Evolutionary conservation across 257 asterid species (phyloP), one percentile per base, ranked within the genome.

Genomic region (Eucommia ulmoides): DNA sequence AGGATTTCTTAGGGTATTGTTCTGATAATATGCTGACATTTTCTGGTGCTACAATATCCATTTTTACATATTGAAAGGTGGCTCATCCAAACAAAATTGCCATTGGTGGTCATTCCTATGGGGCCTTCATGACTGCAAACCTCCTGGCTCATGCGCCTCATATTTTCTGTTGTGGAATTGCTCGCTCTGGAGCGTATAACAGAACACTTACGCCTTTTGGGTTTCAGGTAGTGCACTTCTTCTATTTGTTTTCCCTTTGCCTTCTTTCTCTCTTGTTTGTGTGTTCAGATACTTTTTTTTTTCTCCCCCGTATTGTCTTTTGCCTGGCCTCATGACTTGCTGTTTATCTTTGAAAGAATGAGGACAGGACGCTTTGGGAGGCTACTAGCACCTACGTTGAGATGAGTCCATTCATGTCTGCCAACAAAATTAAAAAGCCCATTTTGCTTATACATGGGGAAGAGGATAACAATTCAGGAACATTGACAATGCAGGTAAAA

Each of bases 121-220:
- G 99, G 46, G 99, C 99, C 61, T 91, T 91, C 80, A 91, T 91
- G 99, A 74, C 99, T 19, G 96, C 96, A 52, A 91, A 91, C 69
- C 94, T 91, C 57, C 83, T 91, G 25, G 99, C 99, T 20, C 99
- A 86, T 50, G 96, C 99, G 44, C 96, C 96, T 51, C 93, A 91
- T 78, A 86, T 91, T 24, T 91, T 91, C 72, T 62, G 83, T 54
- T 91, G 99, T 29, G 96, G 96, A 54, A 70, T 91, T 63, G 99
- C 99, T 42, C 89, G 99, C 20, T 91, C 99, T 60, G 99, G 99
- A 51, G 99, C 99, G 57, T 91, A 91, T 62, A 91, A 86, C 70
- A 66, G 96, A 77, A 91, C 99, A 7, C 95, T 91, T 50, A 91
- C 99, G 41, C 99, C 99, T n/a, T 91, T 91, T 63, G 96, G 99